phyloP scores from a whole-genome alignment of 1,284 basidiomycete genomes.

The Ustilago trichophora region DNA sequence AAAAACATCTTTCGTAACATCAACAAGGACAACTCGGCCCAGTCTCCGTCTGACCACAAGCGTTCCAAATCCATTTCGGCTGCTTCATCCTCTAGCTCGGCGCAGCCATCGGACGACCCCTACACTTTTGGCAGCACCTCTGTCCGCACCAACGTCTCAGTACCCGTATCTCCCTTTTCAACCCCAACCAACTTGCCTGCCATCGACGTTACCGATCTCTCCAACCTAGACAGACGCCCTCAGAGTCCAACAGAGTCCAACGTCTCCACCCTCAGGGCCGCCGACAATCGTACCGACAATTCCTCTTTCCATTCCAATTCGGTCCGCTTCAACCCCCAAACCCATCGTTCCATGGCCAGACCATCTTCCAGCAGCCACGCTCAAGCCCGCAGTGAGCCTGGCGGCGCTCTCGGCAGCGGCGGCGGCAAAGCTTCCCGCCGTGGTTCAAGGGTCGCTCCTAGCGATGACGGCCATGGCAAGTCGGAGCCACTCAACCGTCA shows the following conservation, averaged over 20 bases:
- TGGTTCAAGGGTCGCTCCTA: constrained; percentile 34
- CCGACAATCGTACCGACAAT: not conserved
- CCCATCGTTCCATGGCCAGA: constrained; percentile 24
- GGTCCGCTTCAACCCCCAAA: constrained; percentile 1
- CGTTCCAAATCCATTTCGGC: constrained; percentile 14
- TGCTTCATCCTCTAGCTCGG: not conserved
- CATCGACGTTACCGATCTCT: constrained; percentile 43
- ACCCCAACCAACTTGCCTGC: constrained; percentile 22
- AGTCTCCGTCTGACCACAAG: constrained; percentile 11
- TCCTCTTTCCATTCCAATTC: not conserved
- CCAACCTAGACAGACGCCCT: constrained; percentile 5
- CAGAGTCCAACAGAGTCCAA: constrained; percentile 9
- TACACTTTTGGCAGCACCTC: constrained; percentile 3
- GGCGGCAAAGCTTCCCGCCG: constrained; percentile 31
- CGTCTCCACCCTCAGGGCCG: constrained; percentile 9
- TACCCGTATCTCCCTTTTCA: constrained; percentile 36
- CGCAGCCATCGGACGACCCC: constrained; percentile 2
- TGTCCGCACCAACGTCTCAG: constrained; percentile 9
- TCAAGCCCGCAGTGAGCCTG: constrained; percentile 26
- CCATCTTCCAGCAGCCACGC: constrained; percentile 17
- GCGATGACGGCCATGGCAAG: constrained; percentile 45
- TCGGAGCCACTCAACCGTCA: constrained; percentile 50
- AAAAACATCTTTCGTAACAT: constrained; percentile 46
- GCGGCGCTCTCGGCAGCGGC: not conserved
- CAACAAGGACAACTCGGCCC: constrained; percentile 16